These are phyloP conservation scores for Medicago ruthenica DNA, from an alignment of 306 rosid species.

Conservation along the genomic window DNA sequence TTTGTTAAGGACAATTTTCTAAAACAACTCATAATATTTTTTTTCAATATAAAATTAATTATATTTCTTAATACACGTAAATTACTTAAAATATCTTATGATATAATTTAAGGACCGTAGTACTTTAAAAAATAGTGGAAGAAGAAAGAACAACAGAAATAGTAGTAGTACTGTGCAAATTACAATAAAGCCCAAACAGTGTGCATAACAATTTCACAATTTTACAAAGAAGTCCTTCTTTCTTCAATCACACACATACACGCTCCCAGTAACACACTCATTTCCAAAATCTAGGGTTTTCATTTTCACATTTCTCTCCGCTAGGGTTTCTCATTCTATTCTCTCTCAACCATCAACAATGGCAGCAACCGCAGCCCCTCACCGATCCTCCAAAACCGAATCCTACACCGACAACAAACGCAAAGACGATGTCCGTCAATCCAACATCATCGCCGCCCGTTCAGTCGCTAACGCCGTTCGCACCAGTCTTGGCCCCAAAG, in stretches of 20 bases:
- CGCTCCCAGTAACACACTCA: too few species aligned
- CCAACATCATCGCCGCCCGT: slow-evolving; percentile 86
- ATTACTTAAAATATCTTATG: too few species aligned
- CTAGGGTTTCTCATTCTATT: not conserved
- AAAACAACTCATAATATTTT: too few species aligned
- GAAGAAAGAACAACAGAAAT: too few species aligned
- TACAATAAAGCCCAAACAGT: too few species aligned
- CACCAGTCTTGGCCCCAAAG: slow-evolving; percentile 92
- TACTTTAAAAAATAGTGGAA: too few species aligned
- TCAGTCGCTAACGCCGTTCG: slow-evolving; percentile 90
- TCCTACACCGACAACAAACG: slow-evolving; percentile 95
- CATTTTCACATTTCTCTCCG: slow-evolving; percentile 1
- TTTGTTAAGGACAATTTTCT: too few species aligned
- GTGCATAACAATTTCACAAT: not conserved
- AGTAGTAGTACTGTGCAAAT: too few species aligned
- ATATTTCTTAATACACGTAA: too few species aligned
- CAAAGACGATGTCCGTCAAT: slow-evolving; percentile 88
- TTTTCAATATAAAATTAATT: too few species aligned
- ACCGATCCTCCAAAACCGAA: slow-evolving; percentile 79
- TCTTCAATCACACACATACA: too few species aligned
- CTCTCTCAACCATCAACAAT: slow-evolving; percentile 49
- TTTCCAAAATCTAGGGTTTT: not conserved
- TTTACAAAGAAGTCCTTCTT: slow-evolving; percentile 1
- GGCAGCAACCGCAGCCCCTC: slow-evolving; percentile 75
- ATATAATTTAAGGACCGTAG: too few species aligned